Evolutionary conservation across 345 rosid species (phyloP), one percentile per base, ranked within the genome.

Genomic region (Lagerstroemia speciosa): DNA sequence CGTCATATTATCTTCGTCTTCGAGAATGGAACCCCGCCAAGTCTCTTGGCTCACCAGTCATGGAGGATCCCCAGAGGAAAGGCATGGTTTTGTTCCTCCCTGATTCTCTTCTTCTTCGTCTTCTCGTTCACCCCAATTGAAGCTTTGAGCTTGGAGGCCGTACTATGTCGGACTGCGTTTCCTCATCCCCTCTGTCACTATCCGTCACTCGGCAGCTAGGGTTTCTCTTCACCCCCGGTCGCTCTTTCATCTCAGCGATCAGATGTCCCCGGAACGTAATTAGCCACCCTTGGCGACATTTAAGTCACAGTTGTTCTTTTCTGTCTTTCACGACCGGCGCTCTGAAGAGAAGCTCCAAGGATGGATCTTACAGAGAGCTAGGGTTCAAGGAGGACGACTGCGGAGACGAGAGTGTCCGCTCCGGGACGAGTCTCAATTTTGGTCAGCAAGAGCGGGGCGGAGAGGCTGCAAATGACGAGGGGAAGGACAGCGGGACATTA

Each of bases 111-210:
- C 55, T 48, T 48, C 55, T 48, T 48, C 55, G 19, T 5, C 55
- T 48, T 48, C 55, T 48, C 20, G 24, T 48, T 20, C 55, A 48
- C 24, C 24, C 2, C 29, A 58, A 11, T 11, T 58, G 34, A 58
- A 58, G 70, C 63, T 34, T 67, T 19, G n/a, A 36, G 63, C 58
- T 66, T n/a, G 20, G 61, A 58, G 37, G 58, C 41, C 52, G 15
- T 52, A 61, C 60, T 68, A 87, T 85, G 86, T 75, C 76, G 68
- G 77, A 64, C 68, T 75, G 84, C 77, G 50, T 79, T 4, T 69
- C 78, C 61, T 73, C 78, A 0, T 31, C 43, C 71, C 76, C 50
- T 3, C 70, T 16, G 26, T 57, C 79, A 45, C 61, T 24, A 67
- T 61, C 53, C 63, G 7, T 63, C 46, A 58, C 15, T 43, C 61